These are phyloP conservation scores for Telopea speciosissima DNA, from an alignment of 177 flowering plant genomes.

Conservation along the genomic window DNA sequence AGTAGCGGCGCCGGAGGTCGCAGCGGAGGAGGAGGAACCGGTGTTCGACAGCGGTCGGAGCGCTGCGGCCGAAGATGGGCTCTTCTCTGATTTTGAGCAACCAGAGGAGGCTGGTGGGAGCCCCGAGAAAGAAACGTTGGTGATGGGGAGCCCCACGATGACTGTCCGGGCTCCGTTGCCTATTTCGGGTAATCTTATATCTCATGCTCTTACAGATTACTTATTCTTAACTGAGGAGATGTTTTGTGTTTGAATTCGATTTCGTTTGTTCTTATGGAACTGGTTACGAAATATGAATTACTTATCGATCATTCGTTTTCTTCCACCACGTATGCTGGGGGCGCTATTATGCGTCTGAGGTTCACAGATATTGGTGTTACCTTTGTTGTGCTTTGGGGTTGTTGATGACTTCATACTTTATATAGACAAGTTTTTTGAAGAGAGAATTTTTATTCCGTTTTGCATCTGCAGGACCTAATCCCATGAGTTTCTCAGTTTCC, in stretches of 20 bases:
- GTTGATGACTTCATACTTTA: not conserved
- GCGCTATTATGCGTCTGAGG: not conserved
- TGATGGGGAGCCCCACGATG: constrained; percentile 6
- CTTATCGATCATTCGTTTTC: not conserved
- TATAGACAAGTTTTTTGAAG: not conserved
- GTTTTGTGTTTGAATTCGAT: not conserved
- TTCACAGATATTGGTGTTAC: not conserved
- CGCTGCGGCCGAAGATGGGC: constrained; percentile 62
- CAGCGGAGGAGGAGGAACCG: constrained; percentile 23
- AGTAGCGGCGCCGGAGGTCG: constrained; percentile 12
- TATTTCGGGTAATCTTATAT: constrained; percentile 39
- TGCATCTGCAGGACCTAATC: not conserved
- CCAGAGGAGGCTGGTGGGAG: constrained; percentile 29
- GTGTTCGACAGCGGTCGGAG: constrained; percentile 58
- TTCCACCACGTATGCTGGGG: not conserved
- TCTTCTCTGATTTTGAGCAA: constrained; percentile 64
- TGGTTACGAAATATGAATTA: not conserved
- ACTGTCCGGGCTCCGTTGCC: constrained; percentile 38
- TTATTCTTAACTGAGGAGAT: not conserved
- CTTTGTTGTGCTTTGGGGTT: not conserved
- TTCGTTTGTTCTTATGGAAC: not conserved
- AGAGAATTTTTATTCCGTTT: not conserved
- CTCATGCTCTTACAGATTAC: not conserved
- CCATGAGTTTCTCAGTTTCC: not conserved
- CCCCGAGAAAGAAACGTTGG: constrained; percentile 24